Percentiles rank a stretch among this genome's conserved stretches.
Conservation (phyloP, 2,329 filamentous ascomycete genomes). For the Diaporthe destruens region DNA sequence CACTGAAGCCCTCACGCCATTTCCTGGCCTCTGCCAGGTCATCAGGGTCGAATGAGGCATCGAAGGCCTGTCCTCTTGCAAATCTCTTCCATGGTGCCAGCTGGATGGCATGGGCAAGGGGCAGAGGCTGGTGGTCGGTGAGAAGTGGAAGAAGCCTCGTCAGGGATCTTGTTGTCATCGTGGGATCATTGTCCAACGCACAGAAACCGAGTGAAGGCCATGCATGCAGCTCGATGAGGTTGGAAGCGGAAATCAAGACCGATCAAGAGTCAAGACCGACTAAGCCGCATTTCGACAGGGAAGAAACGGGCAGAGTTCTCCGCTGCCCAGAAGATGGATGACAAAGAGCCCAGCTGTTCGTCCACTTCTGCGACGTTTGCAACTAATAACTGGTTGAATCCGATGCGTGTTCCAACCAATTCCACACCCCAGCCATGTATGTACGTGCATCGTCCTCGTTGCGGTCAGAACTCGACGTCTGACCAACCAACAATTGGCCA, state of each 20-base stretch:
- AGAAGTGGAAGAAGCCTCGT: constrained; percentile 32
- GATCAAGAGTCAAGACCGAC: background rate
- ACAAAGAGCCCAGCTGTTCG: constrained; percentile 5
- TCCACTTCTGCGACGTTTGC: constrained; percentile 13
- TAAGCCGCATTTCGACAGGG: background rate
- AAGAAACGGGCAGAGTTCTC: background rate
- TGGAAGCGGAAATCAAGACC: constrained; percentile 1
- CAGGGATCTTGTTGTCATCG: constrained; percentile 28
- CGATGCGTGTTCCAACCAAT: too few species aligned
- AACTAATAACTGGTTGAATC: background rate
- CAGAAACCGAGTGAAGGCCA: background rate
- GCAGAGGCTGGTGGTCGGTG: constrained; percentile 12
- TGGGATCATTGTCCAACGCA: constrained; percentile 35
- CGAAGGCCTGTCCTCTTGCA: constrained; percentile 60
- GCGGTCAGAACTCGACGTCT: background rate
- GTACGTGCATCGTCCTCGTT: background rate
- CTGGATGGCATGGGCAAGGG: constrained; percentile 9
- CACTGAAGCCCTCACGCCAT: constrained; percentile 63
- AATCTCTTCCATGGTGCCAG: constrained; percentile 39
- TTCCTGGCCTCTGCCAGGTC: constrained; percentile 63
- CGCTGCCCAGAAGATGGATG: too few species aligned
- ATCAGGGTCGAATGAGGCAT: constrained; percentile 62
- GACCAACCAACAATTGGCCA: constrained; percentile 9
- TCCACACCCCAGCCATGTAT: too few species aligned
- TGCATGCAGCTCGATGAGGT: background rate